Conservation (phyloP, 2,329 filamentous ascomycete genomes). For the Stachybotrys echinatus region DNA sequence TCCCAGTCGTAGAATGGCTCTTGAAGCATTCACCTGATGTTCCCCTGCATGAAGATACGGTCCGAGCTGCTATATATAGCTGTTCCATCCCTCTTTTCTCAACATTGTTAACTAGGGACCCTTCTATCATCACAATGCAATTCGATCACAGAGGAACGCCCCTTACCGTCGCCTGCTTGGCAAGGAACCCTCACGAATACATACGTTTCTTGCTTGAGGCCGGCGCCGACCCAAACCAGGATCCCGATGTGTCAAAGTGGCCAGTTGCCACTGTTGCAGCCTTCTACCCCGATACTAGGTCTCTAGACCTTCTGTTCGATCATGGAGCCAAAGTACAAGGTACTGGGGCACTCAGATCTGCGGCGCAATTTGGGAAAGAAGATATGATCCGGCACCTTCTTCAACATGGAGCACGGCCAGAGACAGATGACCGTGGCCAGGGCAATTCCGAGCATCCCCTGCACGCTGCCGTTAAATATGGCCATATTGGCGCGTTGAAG, state of each 20-base stretch:
- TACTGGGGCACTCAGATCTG: background rate
- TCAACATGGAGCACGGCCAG: background rate
- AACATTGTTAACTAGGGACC: slow-evolving; percentile 5
- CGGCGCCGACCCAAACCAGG: slow-evolving; percentile 10
- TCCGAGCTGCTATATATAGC: slow-evolving; percentile 5
- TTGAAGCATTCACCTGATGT: slow-evolving; percentile 1
- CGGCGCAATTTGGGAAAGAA: background rate
- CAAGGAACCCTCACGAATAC: slow-evolving; percentile 3
- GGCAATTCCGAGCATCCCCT: background rate
- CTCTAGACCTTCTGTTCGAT: background rate
- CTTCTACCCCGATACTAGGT: background rate
- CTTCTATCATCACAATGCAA: slow-evolving; percentile 5
- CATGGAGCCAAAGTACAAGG: background rate
- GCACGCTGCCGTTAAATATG: background rate
- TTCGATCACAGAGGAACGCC: slow-evolving; percentile 8
- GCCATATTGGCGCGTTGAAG: background rate
- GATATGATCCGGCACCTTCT: background rate
- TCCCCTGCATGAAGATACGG: slow-evolving; percentile 3
- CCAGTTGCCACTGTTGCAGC: background rate
- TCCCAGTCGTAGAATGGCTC: slow-evolving; percentile 4
- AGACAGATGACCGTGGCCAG: background rate
- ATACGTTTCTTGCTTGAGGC: slow-evolving; percentile 6
- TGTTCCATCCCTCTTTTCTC: slow-evolving; percentile 7
- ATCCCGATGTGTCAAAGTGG: background rate
- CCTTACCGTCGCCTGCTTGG: slow-evolving; percentile 8